Evolutionary conservation across 2,329 filamentous ascomycete species (phyloP).

Genomic region (Graphilbum fragrans): DNA sequence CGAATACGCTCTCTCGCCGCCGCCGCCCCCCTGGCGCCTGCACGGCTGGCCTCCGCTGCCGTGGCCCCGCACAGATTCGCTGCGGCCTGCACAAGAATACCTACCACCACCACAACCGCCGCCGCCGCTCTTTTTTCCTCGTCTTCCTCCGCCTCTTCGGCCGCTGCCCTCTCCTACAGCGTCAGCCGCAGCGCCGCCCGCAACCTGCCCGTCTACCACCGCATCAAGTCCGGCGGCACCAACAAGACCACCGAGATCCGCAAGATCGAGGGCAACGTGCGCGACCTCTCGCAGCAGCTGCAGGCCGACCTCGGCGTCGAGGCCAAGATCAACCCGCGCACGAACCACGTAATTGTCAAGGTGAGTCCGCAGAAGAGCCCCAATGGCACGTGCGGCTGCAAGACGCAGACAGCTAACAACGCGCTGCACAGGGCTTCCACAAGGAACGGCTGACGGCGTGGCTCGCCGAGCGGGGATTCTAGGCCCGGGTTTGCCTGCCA

Average conservation of each 20-base stretch:
- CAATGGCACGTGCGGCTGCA: neutral
- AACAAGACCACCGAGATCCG: constrained; percentile 62
- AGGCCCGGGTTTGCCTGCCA: too few species aligned
- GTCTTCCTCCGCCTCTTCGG: neutral
- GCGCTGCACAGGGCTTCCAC: too few species aligned
- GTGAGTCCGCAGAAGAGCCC: constrained; percentile 23
- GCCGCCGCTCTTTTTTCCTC: too few species aligned
- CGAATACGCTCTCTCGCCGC: neutral
- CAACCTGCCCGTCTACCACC: constrained; percentile 66
- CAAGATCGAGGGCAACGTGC: constrained; percentile 64
- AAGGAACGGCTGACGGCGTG: too few species aligned
- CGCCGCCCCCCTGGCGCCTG: too few species aligned
- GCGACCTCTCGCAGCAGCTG: constrained; percentile 52
- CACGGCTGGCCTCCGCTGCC: too few species aligned
- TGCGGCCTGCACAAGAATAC: too few species aligned
- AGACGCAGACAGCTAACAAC: neutral
- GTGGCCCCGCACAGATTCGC: too few species aligned
- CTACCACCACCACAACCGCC: neutral
- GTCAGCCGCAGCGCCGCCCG: constrained; percentile 59
- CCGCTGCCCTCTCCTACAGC: constrained; percentile 37
- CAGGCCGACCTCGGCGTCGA: constrained; percentile 43
- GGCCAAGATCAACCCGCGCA: constrained; percentile 44
- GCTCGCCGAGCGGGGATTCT: too few species aligned
- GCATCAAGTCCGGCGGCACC: constrained; percentile 63
- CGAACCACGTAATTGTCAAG: constrained; percentile 64